Base-by-base conservation (phyloP, 2,329 filamentous ascomycete species). In the Sphaerulina vaccinii region DNA sequence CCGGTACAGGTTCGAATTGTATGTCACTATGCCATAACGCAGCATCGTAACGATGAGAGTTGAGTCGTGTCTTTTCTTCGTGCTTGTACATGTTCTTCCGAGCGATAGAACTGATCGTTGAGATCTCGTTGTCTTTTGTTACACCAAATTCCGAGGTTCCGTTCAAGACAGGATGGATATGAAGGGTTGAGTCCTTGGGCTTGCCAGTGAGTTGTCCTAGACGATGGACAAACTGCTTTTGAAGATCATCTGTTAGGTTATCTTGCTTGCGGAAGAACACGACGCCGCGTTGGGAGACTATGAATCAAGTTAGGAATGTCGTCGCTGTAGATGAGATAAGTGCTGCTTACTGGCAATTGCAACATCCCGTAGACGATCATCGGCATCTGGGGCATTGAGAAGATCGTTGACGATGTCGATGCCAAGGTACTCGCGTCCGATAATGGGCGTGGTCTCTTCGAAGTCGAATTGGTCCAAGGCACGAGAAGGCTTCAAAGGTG, bases 231-330 rank as follows among this genome's bases (percentile, higher is more conserved):
- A 88, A 73, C 48, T 83, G 72, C 69, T 88, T 88, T 61, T 81
- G 78, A 11, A 84, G 74, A 1, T 83, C 80, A 62, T 85, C 78
- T 56, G 76, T 79, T 29, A 87, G 69, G 63, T 79, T 73, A 61
- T 82, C 71, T 56, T 88, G 85, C 24, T 51, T 55, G 16, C 84
- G 79, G 70, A 88, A 86, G 71, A 88, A 86, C 29, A 87, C 83
- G 2, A 88, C 85, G 9, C 84, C 84, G 0, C 85, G 79, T 54
- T 82, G 79, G 1, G 84, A 87, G 59, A 88, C 84, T 86, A 43
- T 11, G 15, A 9, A 13, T 38, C 49, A 22, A 29, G 40, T 45
- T 33, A 58, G 51, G 16, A 35, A 11, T 16, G 23, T 32, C 8
- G 9, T 13, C 36, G 7, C 1, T 35, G 16, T 8, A 18, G 3